Base-by-base conservation (phyloP, 192 early-diverging fungal genomes). In the Allomyces javanicus region DNA sequence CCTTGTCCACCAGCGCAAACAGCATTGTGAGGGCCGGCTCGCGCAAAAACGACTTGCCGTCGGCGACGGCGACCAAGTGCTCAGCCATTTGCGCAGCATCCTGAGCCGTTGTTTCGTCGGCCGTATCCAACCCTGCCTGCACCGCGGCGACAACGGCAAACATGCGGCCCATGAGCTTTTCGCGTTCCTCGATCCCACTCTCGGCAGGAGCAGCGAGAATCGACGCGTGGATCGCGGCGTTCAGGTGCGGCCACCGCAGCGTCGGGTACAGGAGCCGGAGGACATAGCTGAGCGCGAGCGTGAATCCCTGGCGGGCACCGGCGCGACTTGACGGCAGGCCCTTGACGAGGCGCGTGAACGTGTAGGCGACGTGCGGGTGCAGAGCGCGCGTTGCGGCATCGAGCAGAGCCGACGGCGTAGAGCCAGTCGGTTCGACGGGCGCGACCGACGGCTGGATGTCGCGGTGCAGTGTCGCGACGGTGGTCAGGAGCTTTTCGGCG, bases 221-320 rank as follows among this genome's bases (percentile, higher is more conserved):
- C 44, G 55, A 27, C 25, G 66, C 26, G 43, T 62, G 33, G 26
- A 45, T 44, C 11, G 74, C 65, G 26, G 61, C 55, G 22, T 72
- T 66, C n/a, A 85, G 61, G 72, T 75, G 69, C 61, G 74, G 50
- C 62, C 76, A 66, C 70, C 75, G 44, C 77, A 79, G 25, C 24
- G 67, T n/a, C 11, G 21, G 21, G 58, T 21, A 24, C 40, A 23
- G 33, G 0, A 63, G 70, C 10, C 24, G 55, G 27, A 80, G 67
- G 68, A 88, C 74, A 83, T 97, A 93, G 4, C 90, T 87, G 61
- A 99, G 81, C 10, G 91, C 91, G n/a, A 96, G 77, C 21, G 93
- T 83, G 75, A 94, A 99, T 9, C 96, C 96, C 66, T 96, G 94
- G 61, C 96, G 79, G 17, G 96, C 94, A 22, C 86, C 92, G 62